Evolutionary conservation across 2,329 filamentous ascomycete genomes (phyloP).

Genomic region (Leptographium procerum): DNA sequence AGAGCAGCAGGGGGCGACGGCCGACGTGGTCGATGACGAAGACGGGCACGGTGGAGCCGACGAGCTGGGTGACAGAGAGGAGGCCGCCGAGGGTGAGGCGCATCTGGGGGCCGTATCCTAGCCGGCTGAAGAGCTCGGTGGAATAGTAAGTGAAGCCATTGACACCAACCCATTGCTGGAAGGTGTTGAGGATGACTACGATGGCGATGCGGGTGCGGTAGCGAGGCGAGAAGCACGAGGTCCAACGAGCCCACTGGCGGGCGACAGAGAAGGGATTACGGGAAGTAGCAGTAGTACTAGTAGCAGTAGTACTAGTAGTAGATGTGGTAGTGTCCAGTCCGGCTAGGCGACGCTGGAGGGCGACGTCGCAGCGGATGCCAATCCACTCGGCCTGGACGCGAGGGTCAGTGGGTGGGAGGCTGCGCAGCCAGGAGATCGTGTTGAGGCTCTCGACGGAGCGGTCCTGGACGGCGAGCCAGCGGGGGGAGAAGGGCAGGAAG

Average conservation of each 20-base stretch:
- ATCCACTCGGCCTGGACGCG: background rate
- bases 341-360: too few relatives aligned
- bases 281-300: too few relatives aligned
- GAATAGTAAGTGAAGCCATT: slow-evolving; percentile 58
- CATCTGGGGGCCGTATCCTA: slow-evolving; percentile 47
- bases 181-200: background rate
- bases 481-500: slow-evolving; percentile 46
- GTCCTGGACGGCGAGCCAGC: slow-evolving; percentile 35
- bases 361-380: too few relatives aligned
- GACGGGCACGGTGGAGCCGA: slow-evolving; percentile 52
- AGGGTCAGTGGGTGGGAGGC: slow-evolving; percentile 3
- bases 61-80: slow-evolving; percentile 5
- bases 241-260: too few relatives aligned
- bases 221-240: background rate
- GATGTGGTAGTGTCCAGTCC: too few relatives aligned
- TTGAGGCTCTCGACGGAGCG: slow-evolving; percentile 10
- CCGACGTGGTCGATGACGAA: slow-evolving; percentile 37
- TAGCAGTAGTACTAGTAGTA: too few relatives aligned
- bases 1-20: slow-evolving; percentile 14
- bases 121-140: too few relatives aligned
- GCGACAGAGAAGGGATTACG: too few relatives aligned
- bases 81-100: too few relatives aligned
- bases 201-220: background rate
- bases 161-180: slow-evolving; percentile 49
- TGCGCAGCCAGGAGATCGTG: slow-evolving; percentile 10